Evolutionary conservation across 768 basidiomycete genomes (phyloP).

Genomic region (Hericium coralloides): DNA sequence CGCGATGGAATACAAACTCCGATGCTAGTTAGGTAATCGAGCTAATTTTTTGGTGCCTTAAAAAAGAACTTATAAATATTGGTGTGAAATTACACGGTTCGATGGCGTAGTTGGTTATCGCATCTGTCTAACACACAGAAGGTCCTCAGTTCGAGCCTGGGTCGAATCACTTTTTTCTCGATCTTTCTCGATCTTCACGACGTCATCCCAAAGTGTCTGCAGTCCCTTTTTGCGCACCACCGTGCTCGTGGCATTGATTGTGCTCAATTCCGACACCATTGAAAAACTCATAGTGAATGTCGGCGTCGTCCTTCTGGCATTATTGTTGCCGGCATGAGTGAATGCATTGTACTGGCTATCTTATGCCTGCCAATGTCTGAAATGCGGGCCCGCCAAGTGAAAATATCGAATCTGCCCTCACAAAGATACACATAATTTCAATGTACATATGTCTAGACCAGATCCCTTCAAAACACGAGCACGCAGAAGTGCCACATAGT

Average conservation of each 20-base stretch:
- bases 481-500: no score
- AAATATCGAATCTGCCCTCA: no score
- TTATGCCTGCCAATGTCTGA: no score
- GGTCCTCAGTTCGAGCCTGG: constrained; percentile 17
- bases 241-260: not conserved
- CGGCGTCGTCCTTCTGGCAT: no score
- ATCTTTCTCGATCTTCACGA: not conserved
- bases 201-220: not conserved
- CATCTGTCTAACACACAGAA: constrained; percentile 58
- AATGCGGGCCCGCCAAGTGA: no score
- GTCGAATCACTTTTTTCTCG: constrained; percentile 11
- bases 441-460: no score
- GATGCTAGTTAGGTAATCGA: not conserved
- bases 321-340: no score
- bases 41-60: not conserved
- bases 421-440: no score
- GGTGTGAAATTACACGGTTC: constrained; percentile 3
- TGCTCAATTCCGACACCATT: not conserved
- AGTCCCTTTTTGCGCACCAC: not conserved
- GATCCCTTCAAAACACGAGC: no score
- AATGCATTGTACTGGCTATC: no score
- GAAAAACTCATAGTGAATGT: not conserved
- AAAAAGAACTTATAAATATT: no score
- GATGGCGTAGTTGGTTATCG: constrained; percentile 75
- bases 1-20: not conserved